Evolutionary conservation across 2,329 filamentous ascomycete species (phyloP).

Genomic region (Cercospora sesami): DNA sequence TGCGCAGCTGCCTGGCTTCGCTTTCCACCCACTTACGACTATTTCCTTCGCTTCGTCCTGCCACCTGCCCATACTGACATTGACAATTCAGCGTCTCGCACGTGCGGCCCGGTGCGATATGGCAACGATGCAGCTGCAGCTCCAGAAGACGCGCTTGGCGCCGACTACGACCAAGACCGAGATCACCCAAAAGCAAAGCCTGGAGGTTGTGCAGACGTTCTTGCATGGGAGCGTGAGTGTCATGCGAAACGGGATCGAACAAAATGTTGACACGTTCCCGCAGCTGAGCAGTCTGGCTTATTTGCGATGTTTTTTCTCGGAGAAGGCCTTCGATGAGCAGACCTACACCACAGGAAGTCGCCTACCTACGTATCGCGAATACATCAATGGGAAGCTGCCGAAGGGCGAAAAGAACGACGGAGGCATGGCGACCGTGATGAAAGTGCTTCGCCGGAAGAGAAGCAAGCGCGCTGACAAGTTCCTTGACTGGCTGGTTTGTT

Average conservation of each 20-base stretch:
- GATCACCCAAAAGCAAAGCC: constrained; percentile 47
- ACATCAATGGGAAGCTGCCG: constrained; percentile 29
- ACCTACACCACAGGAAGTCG: constrained; percentile 30
- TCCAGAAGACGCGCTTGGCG: constrained; percentile 25
- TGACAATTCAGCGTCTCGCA: neutral
- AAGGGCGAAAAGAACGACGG: constrained; percentile 7
- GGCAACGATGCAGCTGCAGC: constrained; percentile 29
- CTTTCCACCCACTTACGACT: neutral
- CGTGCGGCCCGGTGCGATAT: constrained; percentile 15
- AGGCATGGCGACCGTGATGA: constrained; percentile 32
- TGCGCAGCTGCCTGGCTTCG: neutral
- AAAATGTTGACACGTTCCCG: constrained; percentile 23
- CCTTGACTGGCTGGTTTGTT: constrained; percentile 50
- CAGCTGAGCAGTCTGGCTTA: constrained; percentile 40
- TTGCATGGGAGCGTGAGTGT: constrained; percentile 49
- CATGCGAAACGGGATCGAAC: neutral
- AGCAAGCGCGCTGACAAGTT: constrained; percentile 47
- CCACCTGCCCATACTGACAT: neutral
- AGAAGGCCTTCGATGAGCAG: constrained; percentile 37
- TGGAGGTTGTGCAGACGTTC: constrained; percentile 51
- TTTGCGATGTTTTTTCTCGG: constrained; percentile 37
- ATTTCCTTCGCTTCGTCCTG: neutral
- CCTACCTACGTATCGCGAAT: constrained; percentile 38
- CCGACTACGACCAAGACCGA: constrained; percentile 34
- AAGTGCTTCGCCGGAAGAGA: constrained; percentile 44